Evolutionary conservation across 148 eudicot genomes (phyloP).

Genomic region (Vaccinium vitisidaea): DNA sequence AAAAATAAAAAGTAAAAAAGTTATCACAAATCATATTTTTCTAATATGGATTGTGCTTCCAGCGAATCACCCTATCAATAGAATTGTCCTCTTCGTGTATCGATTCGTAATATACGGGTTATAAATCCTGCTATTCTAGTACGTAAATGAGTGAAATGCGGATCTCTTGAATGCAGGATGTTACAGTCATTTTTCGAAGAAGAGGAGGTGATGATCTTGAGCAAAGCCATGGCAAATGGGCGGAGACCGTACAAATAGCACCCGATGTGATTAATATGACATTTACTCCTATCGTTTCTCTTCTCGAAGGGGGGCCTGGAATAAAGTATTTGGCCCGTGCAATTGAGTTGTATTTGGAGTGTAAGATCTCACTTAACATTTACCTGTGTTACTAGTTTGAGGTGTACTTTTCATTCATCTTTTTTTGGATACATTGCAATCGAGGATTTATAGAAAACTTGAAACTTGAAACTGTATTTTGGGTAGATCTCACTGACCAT

Average conservation of each 20-base stretch:
- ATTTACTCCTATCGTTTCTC: constrained; percentile 79
- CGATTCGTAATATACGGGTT: not conserved
- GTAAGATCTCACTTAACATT: constrained; percentile 54
- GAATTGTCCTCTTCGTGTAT: not conserved
- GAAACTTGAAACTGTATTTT: not conserved
- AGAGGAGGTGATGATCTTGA: constrained; percentile 99
- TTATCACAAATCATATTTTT: not conserved
- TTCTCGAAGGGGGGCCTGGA: constrained; percentile 82
- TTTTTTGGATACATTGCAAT: not conserved
- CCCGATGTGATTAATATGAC: constrained; percentile 97
- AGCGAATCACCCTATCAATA: not conserved
- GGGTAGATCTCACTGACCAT: too few relatives aligned
- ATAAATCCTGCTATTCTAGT: not conserved
- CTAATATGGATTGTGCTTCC: not conserved
- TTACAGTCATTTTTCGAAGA: constrained; percentile 91
- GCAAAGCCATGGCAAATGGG: constrained; percentile 90
- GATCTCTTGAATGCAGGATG: constrained; percentile 62
- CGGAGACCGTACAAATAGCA: constrained; percentile 61
- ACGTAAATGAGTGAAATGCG: constrained; percentile 2
- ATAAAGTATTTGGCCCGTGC: constrained; percentile 80
- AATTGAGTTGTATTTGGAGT: constrained; percentile 88
- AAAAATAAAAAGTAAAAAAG: too few relatives aligned
- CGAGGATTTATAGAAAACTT: not conserved
- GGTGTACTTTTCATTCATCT: constrained; percentile 22
- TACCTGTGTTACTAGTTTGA: constrained; percentile 10